A percentile compares a stretch with the other conserved stretches of the same genome.
phyloP scores from a whole-genome alignment of 345 rosid genomes.

The Punica granatum region DNA sequence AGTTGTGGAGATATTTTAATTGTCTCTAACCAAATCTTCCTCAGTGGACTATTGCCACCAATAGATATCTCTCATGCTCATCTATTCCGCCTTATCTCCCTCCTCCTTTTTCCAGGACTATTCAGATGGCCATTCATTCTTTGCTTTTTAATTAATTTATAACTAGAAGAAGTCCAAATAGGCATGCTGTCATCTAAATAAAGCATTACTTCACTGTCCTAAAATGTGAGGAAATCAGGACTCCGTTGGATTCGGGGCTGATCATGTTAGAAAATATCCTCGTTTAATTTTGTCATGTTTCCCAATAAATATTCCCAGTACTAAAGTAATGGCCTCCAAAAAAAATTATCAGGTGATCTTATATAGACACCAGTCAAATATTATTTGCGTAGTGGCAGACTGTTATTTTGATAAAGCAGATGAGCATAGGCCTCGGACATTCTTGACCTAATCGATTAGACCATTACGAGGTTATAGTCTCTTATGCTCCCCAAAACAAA shows the following conservation, averaged over 20 bases:
- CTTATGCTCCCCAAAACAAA: no score
- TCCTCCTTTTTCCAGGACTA: slow-evolving; percentile 1
- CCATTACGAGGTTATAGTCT: no score
- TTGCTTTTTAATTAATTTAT: slow-evolving; percentile 5
- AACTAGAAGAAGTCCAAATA: slow-evolving; percentile 55
- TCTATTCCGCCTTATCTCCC: slow-evolving; percentile 27
- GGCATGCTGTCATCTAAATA: slow-evolving; percentile 53
- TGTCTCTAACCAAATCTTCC: slow-evolving; percentile 9
- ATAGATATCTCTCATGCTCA: slow-evolving; percentile 28
- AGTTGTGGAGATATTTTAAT: neutral
- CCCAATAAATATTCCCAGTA: neutral
- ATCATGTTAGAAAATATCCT: slow-evolving; percentile 7
- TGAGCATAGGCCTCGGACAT: neutral
- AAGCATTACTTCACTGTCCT: slow-evolving; percentile 27
- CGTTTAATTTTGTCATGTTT: slow-evolving; percentile 14
- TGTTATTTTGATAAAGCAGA: no score
- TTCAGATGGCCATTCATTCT: slow-evolving; percentile 26
- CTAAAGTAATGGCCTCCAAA: neutral
- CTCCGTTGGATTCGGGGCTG: slow-evolving; percentile 15
- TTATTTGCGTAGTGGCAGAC: no score
- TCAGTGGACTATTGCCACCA: slow-evolving; percentile 43
- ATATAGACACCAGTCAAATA: no score
- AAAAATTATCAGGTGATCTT: neutral
- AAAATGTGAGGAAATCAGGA: slow-evolving; percentile 38
- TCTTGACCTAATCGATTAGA: no score